Evolutionary conservation across 2,329 filamentous ascomycete species (phyloP).

Genomic region (Colletotrichum siamense): DNA sequence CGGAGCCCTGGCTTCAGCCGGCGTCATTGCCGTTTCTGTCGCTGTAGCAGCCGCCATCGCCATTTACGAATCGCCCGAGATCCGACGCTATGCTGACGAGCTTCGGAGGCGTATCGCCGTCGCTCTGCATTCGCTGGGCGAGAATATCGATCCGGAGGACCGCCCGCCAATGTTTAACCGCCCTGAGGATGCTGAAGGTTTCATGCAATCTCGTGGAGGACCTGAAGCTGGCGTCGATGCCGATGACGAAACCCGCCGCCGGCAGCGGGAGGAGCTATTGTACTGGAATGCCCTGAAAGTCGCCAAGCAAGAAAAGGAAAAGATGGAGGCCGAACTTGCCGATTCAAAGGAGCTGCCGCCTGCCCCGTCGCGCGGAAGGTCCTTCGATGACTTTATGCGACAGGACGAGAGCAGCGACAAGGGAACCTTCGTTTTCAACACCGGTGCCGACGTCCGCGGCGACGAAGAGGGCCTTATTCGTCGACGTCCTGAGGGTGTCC

Average conservation of each 20-base stretch:
- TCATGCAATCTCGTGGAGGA: conserved; percentile 57
- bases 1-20: conserved; percentile 58
- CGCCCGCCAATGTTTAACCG: conserved; percentile 66
- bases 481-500: conserved; percentile 51
- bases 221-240: conserved; percentile 60
- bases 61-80: conserved; percentile 69
- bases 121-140: conserved; percentile 63
- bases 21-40: conserved; percentile 62
- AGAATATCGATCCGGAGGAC: conserved; percentile 54
- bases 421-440: conserved; percentile 64
- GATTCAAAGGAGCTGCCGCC: conserved; percentile 16
- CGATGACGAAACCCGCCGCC: conserved; percentile 64
- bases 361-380: conserved; percentile 37
- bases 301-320: conserved; percentile 47
- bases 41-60: conserved; percentile 64
- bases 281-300: conserved; percentile 68
- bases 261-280: conserved; percentile 68
- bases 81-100: conserved; percentile 66
- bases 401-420: conserved; percentile 56
- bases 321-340: conserved; percentile 24
- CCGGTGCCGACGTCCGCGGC: conserved; percentile 51
- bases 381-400: conserved; percentile 65
- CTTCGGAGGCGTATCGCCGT: conserved; percentile 66
- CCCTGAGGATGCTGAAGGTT: conserved; percentile 70
- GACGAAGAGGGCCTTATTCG: conserved; percentile 52